Percentiles rank a stretch among this genome's conserved stretches.
phyloP scores from a whole-genome alignment of 2,329 filamentous ascomycete genomes.

The Lasiodiplodia hormozganensis region DNA sequence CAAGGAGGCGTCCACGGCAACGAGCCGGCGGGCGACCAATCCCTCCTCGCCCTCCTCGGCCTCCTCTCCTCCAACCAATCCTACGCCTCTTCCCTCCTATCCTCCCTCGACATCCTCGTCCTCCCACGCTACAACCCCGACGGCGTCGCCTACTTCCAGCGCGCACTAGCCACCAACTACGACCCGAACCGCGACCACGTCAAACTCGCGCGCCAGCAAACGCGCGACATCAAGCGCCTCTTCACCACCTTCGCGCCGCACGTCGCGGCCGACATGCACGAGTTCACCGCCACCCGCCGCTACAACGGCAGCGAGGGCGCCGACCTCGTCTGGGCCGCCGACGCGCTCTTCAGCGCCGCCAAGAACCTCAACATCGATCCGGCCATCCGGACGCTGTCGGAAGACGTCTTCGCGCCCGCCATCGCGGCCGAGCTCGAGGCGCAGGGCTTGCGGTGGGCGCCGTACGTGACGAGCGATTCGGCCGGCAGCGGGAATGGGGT shows the following conservation, averaged over 20 bases:
- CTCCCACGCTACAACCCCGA: slow-evolving; percentile 48
- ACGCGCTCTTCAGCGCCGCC: slow-evolving; percentile 45
- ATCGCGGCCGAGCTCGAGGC: slow-evolving; percentile 40
- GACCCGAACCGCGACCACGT: slow-evolving; percentile 48
- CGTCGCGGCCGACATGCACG: slow-evolving; percentile 47
- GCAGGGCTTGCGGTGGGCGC: slow-evolving; percentile 42
- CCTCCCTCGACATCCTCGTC: slow-evolving; percentile 43
- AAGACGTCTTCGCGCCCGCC: slow-evolving; percentile 43
- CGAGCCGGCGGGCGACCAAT: slow-evolving; percentile 48
- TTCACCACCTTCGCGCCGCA: slow-evolving; percentile 43
- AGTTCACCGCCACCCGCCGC: slow-evolving; percentile 40
- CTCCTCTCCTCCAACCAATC: slow-evolving; percentile 42
- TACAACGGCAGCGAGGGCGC: slow-evolving; percentile 32
- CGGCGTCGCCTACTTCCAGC: slow-evolving; percentile 47
- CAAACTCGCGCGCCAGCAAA: slow-evolving; percentile 45
- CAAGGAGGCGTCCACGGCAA: slow-evolving; percentile 48
- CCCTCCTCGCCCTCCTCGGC: slow-evolving; percentile 44
- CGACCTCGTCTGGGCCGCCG: slow-evolving; percentile 43
- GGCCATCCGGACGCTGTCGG: slow-evolving; percentile 43
- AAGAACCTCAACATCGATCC: slow-evolving; percentile 48
- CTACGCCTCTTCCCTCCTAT: slow-evolving; percentile 42
- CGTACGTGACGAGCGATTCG: slow-evolving; percentile 41
- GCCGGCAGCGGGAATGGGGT: slow-evolving; percentile 34
- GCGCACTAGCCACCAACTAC: slow-evolving; percentile 44
- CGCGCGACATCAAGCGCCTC: slow-evolving; percentile 43